Evolutionary conservation across 768 basidiomycete species (phyloP).

Genomic region (Kwoniella shandongensis): DNA sequence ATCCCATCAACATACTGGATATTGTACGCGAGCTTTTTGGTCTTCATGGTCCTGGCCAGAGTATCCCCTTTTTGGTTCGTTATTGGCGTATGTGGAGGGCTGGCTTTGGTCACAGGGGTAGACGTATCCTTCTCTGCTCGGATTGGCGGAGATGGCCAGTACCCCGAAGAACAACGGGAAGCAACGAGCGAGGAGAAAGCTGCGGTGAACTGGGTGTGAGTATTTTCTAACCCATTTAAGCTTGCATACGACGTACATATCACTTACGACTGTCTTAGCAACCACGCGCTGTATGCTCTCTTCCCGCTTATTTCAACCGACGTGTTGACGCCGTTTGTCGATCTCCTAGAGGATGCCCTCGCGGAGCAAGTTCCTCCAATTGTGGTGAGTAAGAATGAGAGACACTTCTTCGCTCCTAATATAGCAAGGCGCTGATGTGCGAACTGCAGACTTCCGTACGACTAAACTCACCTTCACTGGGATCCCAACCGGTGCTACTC

Average conservation of each 20-base stretch:
- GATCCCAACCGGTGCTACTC: conserved; percentile 47
- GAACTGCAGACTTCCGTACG: conserved; percentile 46
- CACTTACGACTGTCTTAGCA: conserved; percentile 21
- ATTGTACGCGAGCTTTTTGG: no score
- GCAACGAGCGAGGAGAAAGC: neutral
- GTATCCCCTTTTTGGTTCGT: neutral
- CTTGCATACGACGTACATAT: no score
- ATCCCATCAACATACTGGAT: no score
- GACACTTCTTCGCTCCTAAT: neutral
- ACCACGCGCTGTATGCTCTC: conserved; percentile 48
- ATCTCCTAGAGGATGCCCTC: conserved; percentile 53
- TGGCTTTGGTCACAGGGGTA: neutral
- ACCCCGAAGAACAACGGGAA: neutral
- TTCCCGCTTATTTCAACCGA: conserved; percentile 53
- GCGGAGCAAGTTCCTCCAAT: conserved; percentile 50
- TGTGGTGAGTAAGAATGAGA: conserved; percentile 42
- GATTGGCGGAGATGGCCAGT: neutral
- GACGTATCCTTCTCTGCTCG: neutral
- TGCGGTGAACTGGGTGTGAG: conserved; percentile 27
- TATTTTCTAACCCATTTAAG: no score
- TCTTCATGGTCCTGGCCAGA: neutral
- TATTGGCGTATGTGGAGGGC: no score
- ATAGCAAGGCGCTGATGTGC: neutral
- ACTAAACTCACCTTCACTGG: conserved; percentile 45
- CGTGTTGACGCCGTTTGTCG: conserved; percentile 52